Base-by-base conservation (phyloP, 169 alveolate genomes). In the Plasmodium relictum region DNA sequence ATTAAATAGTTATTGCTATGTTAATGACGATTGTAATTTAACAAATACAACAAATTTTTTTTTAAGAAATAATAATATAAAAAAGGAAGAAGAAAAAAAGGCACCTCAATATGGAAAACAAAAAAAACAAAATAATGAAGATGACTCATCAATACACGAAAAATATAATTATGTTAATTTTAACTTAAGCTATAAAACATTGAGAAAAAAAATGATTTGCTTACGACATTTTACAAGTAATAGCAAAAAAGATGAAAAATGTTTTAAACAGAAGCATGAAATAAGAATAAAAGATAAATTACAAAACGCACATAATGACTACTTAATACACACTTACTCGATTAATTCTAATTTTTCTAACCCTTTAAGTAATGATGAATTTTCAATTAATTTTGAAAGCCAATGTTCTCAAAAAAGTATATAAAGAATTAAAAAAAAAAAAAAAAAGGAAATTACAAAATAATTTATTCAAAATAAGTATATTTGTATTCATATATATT, bases 121-220 rank as follows among this genome's bases (percentile, higher is more conserved):
- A 58, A 78, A 66, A 56, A 78, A 65, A 16, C 62, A 62, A 44
- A 78, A 62, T 48, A 37, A 62, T 20, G 89, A 78, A 78, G 76
- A 78, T 62, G 89, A 78, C 37, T 22, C 68, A 26, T 63, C 18
- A 44, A 54, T 16, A 54, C 89, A 78, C 63, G 89, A 78, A 65
- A 78, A 78, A 24, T 78, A 78, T 56, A 78, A 78, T 56, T 63
- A 41, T 78, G 61, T 78, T 42, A 78, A 78, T 78, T 78, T 78
- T 65, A 78, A 78, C 41, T 24, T 78, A 37, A 65, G 89, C 24
- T 78, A 78, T 65, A 78, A 78, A 58, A 62, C 89, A 2, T 50
- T 78, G 58, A 63, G 89, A 42, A 78, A 78, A 65, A 78, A 78
- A 78, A 63, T 78, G 76, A 78, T 78, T n/a, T 78, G 89, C 31